Conservation (phyloP, 345 rosid species). For the Rhodamnia argentea region DNA sequence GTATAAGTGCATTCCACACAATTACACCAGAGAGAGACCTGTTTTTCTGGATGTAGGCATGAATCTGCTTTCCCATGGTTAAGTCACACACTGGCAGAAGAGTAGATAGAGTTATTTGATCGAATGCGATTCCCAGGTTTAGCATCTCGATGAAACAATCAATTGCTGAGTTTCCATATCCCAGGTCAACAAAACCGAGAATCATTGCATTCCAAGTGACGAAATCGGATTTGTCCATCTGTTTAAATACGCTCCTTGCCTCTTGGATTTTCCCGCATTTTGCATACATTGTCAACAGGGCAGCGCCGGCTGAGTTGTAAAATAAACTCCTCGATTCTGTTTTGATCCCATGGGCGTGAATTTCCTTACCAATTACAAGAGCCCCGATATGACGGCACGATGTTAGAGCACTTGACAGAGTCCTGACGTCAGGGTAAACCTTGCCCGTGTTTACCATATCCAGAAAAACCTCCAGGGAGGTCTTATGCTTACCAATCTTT, state of each 20-base stretch:
- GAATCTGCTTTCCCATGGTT: conserved; percentile 20
- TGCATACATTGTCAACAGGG: conserved; percentile 24
- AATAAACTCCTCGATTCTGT: background rate
- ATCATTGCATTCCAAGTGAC: conserved; percentile 38
- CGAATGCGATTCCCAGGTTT: conserved; percentile 6
- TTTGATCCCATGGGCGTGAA: conserved; percentile 25
- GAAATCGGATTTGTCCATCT: conserved; percentile 26
- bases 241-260: conserved; percentile 15
- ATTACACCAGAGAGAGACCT: conserved; percentile 5
- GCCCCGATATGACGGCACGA: conserved; percentile 17
- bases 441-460: conserved; percentile 11
- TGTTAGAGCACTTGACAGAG: conserved; percentile 19
- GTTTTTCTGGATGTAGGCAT: conserved; percentile 13
- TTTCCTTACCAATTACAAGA: conserved; percentile 18
- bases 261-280: conserved; percentile 11
- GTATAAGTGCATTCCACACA: conserved; percentile 24
- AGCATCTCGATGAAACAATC: conserved; percentile 18
- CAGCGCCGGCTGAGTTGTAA: conserved; percentile 23
- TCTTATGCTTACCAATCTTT: conserved; percentile 10
- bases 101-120: conserved; percentile 26
- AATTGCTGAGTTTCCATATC: conserved; percentile 11
- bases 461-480: conserved; percentile 8
- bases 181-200: conserved; percentile 17
- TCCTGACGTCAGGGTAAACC: conserved; percentile 15
- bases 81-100: conserved; percentile 23